Base-by-base conservation (phyloP, 805 yeast genomes). In the Kodamaea jinghongensis region DNA sequence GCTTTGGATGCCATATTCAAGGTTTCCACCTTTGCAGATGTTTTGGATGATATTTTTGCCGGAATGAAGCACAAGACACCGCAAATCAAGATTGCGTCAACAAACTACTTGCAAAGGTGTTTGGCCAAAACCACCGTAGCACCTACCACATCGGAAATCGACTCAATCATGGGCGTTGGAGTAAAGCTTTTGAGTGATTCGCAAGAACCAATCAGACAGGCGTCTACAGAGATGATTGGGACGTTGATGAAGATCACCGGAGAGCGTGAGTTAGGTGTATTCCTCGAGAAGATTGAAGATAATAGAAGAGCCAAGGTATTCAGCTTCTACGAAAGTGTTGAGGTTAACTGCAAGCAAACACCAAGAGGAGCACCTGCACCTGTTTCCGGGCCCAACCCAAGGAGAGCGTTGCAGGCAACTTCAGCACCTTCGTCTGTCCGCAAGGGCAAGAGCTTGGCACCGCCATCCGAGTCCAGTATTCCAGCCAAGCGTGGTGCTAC, bases 221-320 rank as follows among this genome's bases (percentile, higher is more conserved):
- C 81, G 4, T 83, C 91, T 0, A 83, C 88, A 32, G 86, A 83
- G 52, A 71, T 81, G 49, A 73, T 89, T 27, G 98, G 96, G 5
- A 79, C 86, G 0, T 60, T 89, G 36, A 82, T 86, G 83, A 87
- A 85, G 58, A 74, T 88, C n/a, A 72, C 81, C 10, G 96, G 96
- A 0, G 83, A 78, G 52, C 67, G 89, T 38, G 81, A 78, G 37
- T 62, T 88, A 47, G 76, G 66, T 36, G 67, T 73, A 3, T 73
- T 73, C 34, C 56, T 87, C 39, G 89, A 79, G 12, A 75, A 75
- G n/a, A 67, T 91, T 34, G 97, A 91, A 52, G 87, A 83, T 35
- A 75, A 81, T 49, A 79, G 91, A 57, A 77, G 75, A 59, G 50
- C 62, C 28, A 87, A 88, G 54, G 83, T 91, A 27, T 65, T 66